Conservation (phyloP, 768 basidiomycete genomes). For the Suillus plorans region DNA sequence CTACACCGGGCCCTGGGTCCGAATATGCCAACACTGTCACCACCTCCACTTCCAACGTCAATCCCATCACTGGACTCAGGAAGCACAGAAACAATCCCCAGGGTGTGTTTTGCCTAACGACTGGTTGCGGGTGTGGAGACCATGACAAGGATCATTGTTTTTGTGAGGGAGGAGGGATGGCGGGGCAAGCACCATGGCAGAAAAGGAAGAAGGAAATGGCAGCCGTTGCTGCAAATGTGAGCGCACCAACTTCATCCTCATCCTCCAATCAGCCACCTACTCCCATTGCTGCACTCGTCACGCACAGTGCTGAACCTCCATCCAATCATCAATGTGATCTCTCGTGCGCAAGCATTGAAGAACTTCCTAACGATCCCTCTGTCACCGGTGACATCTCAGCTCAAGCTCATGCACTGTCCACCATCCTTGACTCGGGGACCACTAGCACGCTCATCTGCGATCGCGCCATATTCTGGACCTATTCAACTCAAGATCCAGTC, state of each 20-base stretch:
- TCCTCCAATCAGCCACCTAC: too few relatives aligned
- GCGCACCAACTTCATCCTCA: not conserved
- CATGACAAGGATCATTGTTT: not conserved
- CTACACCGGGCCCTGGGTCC: too few relatives aligned
- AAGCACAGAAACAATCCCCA: too few relatives aligned
- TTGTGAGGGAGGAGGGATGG: not conserved
- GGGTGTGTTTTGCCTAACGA: too few relatives aligned
- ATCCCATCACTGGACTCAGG: too few relatives aligned
- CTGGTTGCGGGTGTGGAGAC: not conserved
- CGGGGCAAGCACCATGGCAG: conserved; percentile 6
- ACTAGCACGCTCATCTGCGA: not conserved
- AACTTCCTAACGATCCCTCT: not conserved
- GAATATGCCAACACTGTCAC: too few relatives aligned
- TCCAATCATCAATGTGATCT: not conserved
- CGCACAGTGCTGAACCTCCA: not conserved
- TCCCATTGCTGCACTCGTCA: not conserved
- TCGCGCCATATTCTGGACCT: not conserved
- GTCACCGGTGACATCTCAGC: not conserved
- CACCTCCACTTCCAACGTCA: too few relatives aligned
- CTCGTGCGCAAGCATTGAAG: not conserved
- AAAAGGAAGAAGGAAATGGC: not conserved
- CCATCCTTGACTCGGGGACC: not conserved
- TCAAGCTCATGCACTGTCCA: not conserved
- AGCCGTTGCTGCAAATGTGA: not conserved
- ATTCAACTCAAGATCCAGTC: not conserved